Evolutionary conservation across 768 basidiomycete genomes (phyloP).

Genomic region (Gyrodon lividus): DNA sequence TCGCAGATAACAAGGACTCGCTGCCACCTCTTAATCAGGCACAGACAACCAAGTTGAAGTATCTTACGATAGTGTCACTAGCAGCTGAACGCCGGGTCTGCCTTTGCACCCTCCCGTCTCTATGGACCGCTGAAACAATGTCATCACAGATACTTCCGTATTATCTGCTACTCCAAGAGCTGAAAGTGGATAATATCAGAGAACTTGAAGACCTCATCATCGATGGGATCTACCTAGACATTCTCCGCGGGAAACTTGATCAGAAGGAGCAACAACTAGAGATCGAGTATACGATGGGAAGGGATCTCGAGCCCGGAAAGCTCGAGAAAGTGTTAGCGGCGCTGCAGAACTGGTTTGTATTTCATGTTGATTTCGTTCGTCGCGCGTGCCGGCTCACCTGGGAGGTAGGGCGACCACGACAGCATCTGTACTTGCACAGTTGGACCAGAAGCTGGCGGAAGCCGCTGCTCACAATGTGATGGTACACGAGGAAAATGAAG

Average conservation of each 20-base stretch:
- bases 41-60: conserved; percentile 87
- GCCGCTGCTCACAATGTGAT: conserved; percentile 47
- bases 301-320: conserved; percentile 82
- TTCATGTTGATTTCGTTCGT: neutral
- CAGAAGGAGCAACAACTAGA: conserved; percentile 89
- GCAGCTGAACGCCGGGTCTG: conserved; percentile 75
- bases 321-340: conserved; percentile 59
- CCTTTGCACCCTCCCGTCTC: conserved; percentile 6
- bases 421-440: conserved; percentile 62
- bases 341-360: conserved; percentile 62
- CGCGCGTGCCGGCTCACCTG: conserved; percentile 1
- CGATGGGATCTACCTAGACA: conserved; percentile 90
- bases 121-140: neutral
- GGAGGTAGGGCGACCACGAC: conserved; percentile 66
- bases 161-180: conserved; percentile 58
- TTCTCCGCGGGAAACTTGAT: conserved; percentile 89
- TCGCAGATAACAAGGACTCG: conserved; percentile 59
- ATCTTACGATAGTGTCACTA: conserved; percentile 86
- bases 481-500: conserved; percentile 43
- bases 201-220: conserved; percentile 97
- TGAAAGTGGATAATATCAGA: conserved; percentile 78
- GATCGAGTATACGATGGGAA: conserved; percentile 89
- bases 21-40: conserved; percentile 68
- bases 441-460: conserved; percentile 65
- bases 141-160: conserved; percentile 76